These are phyloP conservation scores for Cordyceps javanica DNA, from an alignment of 2,329 filamentous ascomycete species.

Conservation along the genomic window DNA sequence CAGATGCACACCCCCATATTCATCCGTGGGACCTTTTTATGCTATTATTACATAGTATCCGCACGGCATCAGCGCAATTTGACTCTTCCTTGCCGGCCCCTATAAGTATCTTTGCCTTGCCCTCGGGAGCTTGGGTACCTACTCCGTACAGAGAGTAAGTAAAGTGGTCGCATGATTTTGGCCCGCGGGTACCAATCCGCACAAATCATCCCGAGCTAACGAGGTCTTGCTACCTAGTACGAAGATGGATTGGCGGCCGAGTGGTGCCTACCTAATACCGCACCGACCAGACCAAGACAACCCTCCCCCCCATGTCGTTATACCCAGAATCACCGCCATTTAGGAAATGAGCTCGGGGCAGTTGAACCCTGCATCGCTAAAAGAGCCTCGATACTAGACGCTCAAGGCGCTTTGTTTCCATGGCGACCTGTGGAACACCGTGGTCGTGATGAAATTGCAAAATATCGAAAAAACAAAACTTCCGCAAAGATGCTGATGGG, in stretches of 20 bases:
- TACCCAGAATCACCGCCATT: conserved; percentile 8
- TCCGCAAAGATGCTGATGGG: no score
- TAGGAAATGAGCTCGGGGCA: conserved; percentile 1
- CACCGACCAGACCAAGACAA: conserved; percentile 1
- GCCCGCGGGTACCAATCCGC: not conserved
- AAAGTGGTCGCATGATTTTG: conserved; percentile 10
- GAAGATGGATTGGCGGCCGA: no score
- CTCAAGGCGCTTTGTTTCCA: not conserved
- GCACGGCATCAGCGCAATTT: not conserved
- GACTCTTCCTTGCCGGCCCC: not conserved
- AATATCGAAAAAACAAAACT: no score
- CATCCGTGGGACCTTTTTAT: not conserved
- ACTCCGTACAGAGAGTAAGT: no score
- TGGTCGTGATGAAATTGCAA: not conserved
- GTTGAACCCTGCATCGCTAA: not conserved
- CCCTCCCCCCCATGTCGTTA: conserved; percentile 2
- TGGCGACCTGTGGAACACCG: not conserved
- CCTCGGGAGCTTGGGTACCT: not conserved
- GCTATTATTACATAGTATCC: not conserved
- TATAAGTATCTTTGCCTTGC: not conserved
- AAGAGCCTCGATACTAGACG: not conserved
- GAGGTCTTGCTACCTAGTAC: no score
- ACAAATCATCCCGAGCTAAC: no score
- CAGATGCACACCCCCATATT: not conserved
- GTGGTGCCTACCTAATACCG: no score